Conservation (phyloP, 2,329 filamentous ascomycete genomes). For the Talaromyces albobiverticillius region DNA sequence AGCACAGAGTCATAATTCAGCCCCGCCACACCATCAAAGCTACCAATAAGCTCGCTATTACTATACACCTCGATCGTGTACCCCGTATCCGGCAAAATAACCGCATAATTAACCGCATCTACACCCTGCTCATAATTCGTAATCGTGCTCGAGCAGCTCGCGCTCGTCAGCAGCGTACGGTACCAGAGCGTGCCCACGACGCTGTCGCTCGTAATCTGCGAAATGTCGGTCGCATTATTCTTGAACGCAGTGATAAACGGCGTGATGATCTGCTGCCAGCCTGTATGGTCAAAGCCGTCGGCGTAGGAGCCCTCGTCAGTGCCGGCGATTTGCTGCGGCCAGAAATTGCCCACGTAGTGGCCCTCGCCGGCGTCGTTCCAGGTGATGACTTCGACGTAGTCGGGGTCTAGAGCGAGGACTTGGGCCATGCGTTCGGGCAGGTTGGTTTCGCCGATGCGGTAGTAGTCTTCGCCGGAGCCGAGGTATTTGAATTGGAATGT, state of each 20-base stretch:
- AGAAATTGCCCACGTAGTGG: conserved; percentile 13
- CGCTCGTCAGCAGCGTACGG: background rate
- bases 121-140: conserved; percentile 6
- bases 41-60: conserved; percentile 1
- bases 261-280: conserved; percentile 9
- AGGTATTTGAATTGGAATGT: conserved; percentile 15
- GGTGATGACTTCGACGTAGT: conserved; percentile 10
- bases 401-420: conserved; percentile 6
- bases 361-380: conserved; percentile 16
- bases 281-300: conserved; percentile 10
- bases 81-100: background rate
- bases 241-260: conserved; percentile 12
- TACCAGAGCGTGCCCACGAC: conserved; percentile 9
- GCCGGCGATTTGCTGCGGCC: conserved; percentile 12
- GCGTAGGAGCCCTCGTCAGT: conserved; percentile 1
- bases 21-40: background rate
- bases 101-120: conserved; percentile 9
- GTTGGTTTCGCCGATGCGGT: conserved; percentile 11
- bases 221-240: background rate
- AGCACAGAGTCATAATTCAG: conserved; percentile 13
- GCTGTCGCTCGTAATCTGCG: background rate
- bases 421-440: conserved; percentile 11
- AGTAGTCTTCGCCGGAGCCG: conserved; percentile 4
- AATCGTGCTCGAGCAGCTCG: conserved; percentile 10
- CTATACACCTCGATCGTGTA: conserved; percentile 13